Evolutionary conservation across 2,329 filamentous ascomycete genomes (phyloP).

Genomic region (Neopestalotiopsis rosae): DNA sequence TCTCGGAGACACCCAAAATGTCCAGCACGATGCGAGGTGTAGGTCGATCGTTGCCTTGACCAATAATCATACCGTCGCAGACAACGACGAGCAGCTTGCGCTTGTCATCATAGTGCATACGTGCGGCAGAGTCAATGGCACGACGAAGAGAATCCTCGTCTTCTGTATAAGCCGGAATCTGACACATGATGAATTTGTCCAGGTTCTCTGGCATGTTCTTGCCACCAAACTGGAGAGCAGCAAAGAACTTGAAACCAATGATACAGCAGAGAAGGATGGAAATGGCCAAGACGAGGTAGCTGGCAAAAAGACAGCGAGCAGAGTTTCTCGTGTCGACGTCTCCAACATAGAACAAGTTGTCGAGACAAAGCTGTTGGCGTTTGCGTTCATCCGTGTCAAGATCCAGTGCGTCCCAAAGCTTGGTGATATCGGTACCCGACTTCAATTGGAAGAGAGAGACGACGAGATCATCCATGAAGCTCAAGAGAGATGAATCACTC

Average conservation of each 20-base stretch:
- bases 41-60: conserved; percentile 94
- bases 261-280: conserved; percentile 80
- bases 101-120: conserved; percentile 98
- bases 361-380: conserved; percentile 81
- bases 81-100: conserved; percentile 91
- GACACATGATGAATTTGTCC: conserved; percentile 98
- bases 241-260: conserved; percentile 95
- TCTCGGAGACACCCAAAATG: conserved; percentile 93
- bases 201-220: conserved; percentile 95
- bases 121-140: conserved; percentile 93
- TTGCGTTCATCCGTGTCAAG: conserved; percentile 61
- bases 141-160: conserved; percentile 96
- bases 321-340: conserved; percentile 92
- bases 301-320: conserved; percentile 81
- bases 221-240: conserved; percentile 88
- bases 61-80: conserved; percentile 99
- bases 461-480: conserved; percentile 84
- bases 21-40: conserved; percentile 96
- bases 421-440: conserved; percentile 80
- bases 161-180: conserved; percentile 97
- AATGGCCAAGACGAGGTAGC: conserved; percentile 87
- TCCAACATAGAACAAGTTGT: conserved; percentile 94
- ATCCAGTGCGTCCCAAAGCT: conserved; percentile 77
- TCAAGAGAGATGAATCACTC: conserved; percentile 53
- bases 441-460: conserved; percentile 77